Evolutionary conservation across 2,329 filamentous ascomycete species (phyloP).

Genomic region (Talaromyces atroroseus): DNA sequence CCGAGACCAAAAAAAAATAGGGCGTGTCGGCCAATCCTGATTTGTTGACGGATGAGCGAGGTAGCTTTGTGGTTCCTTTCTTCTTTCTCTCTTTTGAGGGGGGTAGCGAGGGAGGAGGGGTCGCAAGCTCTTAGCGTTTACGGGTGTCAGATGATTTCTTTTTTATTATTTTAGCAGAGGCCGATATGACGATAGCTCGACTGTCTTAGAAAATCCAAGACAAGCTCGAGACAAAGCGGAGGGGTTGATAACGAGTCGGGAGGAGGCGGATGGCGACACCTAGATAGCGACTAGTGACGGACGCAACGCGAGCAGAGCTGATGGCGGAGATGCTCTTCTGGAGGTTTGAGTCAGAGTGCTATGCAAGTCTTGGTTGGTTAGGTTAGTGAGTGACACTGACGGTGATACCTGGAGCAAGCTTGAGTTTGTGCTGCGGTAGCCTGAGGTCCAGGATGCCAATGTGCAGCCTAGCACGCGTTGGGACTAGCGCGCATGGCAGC

Average conservation of each 20-base stretch:
- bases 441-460: background rate
- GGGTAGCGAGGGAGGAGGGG: background rate
- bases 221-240: slow-evolving; percentile 3
- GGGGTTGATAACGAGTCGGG: background rate
- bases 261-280: background rate
- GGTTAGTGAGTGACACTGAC: no score
- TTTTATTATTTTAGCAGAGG: background rate
- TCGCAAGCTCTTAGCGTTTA: slow-evolving; percentile 2
- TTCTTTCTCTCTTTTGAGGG: background rate
- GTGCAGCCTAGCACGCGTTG: background rate
- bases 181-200: slow-evolving; percentile 5
- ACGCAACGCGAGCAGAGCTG: background rate
- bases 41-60: background rate
- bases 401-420: background rate
- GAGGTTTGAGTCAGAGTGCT: background rate
- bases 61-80: background rate
- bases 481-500: background rate
- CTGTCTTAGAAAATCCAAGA: background rate
- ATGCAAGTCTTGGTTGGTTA: background rate
- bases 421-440: background rate
- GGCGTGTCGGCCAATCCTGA: background rate
- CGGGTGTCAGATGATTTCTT: slow-evolving; percentile 9
- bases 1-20: background rate
- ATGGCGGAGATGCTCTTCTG: background rate
- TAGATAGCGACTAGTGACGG: background rate